Base-by-base conservation (phyloP, 208 protist species). In the Trypanosoma melophagium region DNA sequence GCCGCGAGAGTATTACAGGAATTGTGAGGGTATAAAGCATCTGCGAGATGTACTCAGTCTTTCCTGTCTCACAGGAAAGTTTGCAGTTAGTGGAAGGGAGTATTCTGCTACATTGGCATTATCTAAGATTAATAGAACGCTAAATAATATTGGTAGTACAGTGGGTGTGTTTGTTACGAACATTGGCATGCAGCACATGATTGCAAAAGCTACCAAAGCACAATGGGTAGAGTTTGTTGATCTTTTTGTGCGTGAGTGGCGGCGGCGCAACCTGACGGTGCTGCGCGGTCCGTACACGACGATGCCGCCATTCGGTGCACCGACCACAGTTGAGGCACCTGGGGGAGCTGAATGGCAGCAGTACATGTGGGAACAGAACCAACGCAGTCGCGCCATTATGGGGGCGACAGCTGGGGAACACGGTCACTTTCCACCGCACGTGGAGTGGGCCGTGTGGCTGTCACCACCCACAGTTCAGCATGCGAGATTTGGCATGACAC, bases 401-500 rank as follows among this genome's bases (percentile, higher is more conserved):
- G 4, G 57, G n/a, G 0, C 8, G 5, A 21, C 22, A 38, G 41
- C 22, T n/a, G 40, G 65, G 8, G 21, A 5, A 45, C 17, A 19
- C 8, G 9, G 42, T 31, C 9, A 3, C 7, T 41, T 19, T 49
- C 16, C 40, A 28, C 19, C 41, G 7, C 61, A 40, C 24, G 25
- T 75, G 41, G 69, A 75, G 40, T 69, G 57, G 49, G 69, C 61
- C 13, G 12, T 75, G 3, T 75, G 69, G 69, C 38, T 67, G 12
- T 60, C 60, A 28, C 69, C 69, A 25, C 60, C 69, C 16, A 69
- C 69, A 41, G 55, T 69, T 16, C 69, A 75, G 17, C 56, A 68
- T 45, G 62, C 61, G 12, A 1, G 9, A 16, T 19, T 4, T 44
- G 62, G 50, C n/a, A 62, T 55, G 69, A 67, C 42, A 1, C 59